phyloP scores from a whole-genome alignment of 140 eudicot species.

The Erigeron philadelphicus region DNA sequence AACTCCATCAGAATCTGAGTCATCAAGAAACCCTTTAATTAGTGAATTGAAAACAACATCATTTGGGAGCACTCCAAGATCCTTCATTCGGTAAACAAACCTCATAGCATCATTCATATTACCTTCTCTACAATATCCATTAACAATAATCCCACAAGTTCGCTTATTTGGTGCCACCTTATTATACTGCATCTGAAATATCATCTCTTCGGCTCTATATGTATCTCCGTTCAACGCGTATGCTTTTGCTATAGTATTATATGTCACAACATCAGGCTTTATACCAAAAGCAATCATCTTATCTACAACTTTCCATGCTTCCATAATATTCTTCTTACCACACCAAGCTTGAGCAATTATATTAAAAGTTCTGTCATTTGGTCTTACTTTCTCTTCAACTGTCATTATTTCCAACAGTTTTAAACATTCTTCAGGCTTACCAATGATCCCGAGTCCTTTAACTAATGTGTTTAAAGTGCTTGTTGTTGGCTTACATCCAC shows the following conservation, averaged over 20 bases:
- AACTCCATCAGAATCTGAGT: constrained; percentile 65
- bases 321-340: constrained; percentile 43
- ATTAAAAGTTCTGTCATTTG: constrained; percentile 84
- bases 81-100: constrained; percentile 74
- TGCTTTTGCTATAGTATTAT: constrained; percentile 75
- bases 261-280: constrained; percentile 83
- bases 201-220: constrained; percentile 69
- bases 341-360: constrained; percentile 83
- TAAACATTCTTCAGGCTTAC: constrained; percentile 82
- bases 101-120: constrained; percentile 79
- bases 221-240: constrained; percentile 74
- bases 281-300: constrained; percentile 68
- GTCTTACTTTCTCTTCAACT: constrained; percentile 54
- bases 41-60: constrained; percentile 84
- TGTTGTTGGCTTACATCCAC: constrained; percentile 76
- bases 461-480: constrained; percentile 81
- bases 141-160: constrained; percentile 82
- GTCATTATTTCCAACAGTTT: constrained; percentile 63
- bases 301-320: constrained; percentile 80
- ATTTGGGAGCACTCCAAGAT: constrained; percentile 60
- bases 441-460: constrained; percentile 75
- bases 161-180: constrained; percentile 68
- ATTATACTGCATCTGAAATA: constrained; percentile 52
- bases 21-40: constrained; percentile 75
- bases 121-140: constrained; percentile 81